Evolutionary conservation across 768 basidiomycete species (phyloP).

Genomic region (Lenzites betulinus): DNA sequence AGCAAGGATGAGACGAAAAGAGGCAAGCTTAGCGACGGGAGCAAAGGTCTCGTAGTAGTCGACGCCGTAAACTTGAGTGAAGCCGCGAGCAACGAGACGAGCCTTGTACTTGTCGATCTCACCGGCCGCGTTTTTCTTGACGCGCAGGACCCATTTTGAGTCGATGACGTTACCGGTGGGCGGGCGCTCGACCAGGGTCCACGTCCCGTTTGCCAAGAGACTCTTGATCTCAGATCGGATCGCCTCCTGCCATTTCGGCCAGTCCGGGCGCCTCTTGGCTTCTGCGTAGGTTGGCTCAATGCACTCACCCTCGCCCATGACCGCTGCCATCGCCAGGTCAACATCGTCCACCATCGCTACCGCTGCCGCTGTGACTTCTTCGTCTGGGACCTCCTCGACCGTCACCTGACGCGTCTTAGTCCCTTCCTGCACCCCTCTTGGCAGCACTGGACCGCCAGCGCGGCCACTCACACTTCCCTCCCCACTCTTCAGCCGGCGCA

Average conservation of each 20-base stretch:
- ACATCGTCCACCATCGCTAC: neutral
- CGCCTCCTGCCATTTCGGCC: conserved; percentile 20
- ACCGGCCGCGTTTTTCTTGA: no score
- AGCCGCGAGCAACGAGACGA: conserved; percentile 36
- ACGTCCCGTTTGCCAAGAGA: conserved; percentile 5
- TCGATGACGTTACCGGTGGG: neutral
- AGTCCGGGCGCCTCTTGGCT: conserved; percentile 16
- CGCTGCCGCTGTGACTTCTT: neutral
- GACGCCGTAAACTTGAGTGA: conserved; percentile 35
- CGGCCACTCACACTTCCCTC: neutral
- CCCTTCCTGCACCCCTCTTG: neutral
- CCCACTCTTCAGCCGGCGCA: neutral
- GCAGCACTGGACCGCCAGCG: neutral
- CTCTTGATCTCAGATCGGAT: conserved; percentile 7
- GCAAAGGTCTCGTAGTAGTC: conserved; percentile 36
- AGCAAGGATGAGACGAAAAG: conserved; percentile 30
- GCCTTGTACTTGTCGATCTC: no score
- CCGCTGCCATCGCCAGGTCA: neutral
- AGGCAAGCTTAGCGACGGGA: conserved; percentile 24
- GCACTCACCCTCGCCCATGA: neutral
- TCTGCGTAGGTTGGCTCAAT: conserved; percentile 4
- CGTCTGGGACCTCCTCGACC: conserved; percentile 3
- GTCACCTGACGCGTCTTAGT: neutral
- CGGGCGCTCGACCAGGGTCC: conserved; percentile 1
- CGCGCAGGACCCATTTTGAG: no score